phyloP scores from a whole-genome alignment of 2,329 filamentous ascomycete species.

The Aspergillus luchuensis region DNA sequence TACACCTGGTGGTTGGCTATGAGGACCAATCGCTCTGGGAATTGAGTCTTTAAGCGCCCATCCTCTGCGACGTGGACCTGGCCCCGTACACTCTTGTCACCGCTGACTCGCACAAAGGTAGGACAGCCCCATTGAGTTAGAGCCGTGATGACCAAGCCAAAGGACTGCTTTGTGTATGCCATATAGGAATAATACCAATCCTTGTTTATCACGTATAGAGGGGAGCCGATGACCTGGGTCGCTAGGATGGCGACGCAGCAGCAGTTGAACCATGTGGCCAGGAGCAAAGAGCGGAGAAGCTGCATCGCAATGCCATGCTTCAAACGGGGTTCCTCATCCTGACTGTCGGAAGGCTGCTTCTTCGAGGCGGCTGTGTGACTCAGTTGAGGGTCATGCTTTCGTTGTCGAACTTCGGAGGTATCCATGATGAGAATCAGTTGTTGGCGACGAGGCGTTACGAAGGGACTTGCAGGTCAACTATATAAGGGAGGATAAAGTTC shows the following conservation, averaged over 20 bases:
- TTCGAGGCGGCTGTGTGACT: conserved; percentile 15
- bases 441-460: not conserved
- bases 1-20: conserved; percentile 69
- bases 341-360: conserved; percentile 21
- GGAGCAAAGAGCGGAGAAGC: conserved; percentile 46
- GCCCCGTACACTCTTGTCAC: conserved; percentile 61
- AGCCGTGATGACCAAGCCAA: conserved; percentile 63
- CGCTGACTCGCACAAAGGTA: conserved; percentile 63
- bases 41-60: conserved; percentile 60
- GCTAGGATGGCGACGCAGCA: conserved; percentile 49
- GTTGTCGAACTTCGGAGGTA: conserved; percentile 35
- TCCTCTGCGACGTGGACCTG: conserved; percentile 60
- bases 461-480: not conserved
- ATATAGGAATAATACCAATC: conserved; percentile 66
- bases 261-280: conserved; percentile 49
- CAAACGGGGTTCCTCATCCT: conserved; percentile 37
- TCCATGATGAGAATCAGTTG: conserved; percentile 29
- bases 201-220: conserved; percentile 62
- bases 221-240: conserved; percentile 62
- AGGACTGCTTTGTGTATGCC: conserved; percentile 66
- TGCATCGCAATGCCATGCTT: conserved; percentile 52
- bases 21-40: conserved; percentile 62
- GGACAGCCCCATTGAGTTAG: conserved; percentile 66
- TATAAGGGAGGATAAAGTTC: not conserved
- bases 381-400: conserved; percentile 22